A percentile compares a stretch with the other conserved stretches of the same genome.
phyloP scores from a whole-genome alignment of 139 green algal genomes.

The Picochlorum sp. region DNA sequence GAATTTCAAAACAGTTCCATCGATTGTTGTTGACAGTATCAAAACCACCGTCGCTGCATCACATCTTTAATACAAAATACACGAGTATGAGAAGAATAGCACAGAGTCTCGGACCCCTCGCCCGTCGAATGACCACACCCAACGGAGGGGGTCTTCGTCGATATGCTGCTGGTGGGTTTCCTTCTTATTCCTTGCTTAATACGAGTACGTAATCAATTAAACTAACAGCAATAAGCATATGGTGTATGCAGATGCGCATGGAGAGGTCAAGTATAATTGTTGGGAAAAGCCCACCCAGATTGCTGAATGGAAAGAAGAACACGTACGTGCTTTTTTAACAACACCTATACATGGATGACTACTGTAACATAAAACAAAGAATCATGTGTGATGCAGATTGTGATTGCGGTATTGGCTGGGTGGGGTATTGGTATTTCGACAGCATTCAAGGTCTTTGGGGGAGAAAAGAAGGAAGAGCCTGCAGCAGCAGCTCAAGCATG shows the following conservation, averaged over 20 bases:
- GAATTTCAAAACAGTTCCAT: too few species aligned
- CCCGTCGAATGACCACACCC: too few species aligned
- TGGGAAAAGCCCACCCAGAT: slow-evolving; percentile 38
- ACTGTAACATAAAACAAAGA: too few species aligned
- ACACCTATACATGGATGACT: too few species aligned
- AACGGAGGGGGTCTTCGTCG: too few species aligned
- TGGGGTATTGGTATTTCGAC: slow-evolving; percentile 42
- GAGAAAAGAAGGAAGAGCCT: slow-evolving; percentile 32
- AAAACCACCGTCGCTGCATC: too few species aligned
- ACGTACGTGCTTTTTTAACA: slow-evolving; percentile 15
- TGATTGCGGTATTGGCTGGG: slow-evolving; percentile 39
- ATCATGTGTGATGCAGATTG: slow-evolving; percentile 26
- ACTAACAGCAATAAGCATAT: neutral
- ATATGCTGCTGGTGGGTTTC: neutral
- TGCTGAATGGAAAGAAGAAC: slow-evolving; percentile 42
- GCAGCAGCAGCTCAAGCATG: neutral
- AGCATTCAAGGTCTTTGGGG: slow-evolving; percentile 41
- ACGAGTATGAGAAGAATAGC: neutral
- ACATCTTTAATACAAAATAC: too few species aligned
- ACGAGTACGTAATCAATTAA: neutral
- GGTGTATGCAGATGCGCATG: slow-evolving; percentile 28
- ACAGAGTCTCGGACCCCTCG: neutral
- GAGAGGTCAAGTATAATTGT: slow-evolving; percentile 41
- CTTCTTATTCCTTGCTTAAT: too few species aligned
- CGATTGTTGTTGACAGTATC: too few species aligned